These are phyloP conservation scores for Cutaneotrichosporon cutaneum DNA, from an alignment of 1,284 basidiomycete species.

Conservation along the genomic window DNA sequence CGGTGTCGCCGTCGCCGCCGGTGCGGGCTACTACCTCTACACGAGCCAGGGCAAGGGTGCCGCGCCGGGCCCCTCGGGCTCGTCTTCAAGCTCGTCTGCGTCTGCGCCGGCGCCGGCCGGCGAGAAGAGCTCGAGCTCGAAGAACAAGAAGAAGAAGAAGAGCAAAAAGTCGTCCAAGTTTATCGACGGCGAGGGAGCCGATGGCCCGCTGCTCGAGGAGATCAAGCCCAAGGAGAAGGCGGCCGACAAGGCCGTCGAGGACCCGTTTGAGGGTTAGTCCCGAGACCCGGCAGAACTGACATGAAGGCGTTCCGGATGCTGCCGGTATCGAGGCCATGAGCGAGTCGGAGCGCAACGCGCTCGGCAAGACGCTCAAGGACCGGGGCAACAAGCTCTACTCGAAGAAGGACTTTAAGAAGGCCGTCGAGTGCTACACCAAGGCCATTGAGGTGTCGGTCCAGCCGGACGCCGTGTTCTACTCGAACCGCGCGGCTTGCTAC, in stretches of 20 bases:
- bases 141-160: slow-evolving; percentile 62
- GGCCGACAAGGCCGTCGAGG: slow-evolving; percentile 34
- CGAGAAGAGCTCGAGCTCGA: slow-evolving; percentile 43
- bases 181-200: slow-evolving; percentile 51
- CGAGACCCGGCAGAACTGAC: background rate
- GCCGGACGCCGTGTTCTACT: slow-evolving; percentile 91
- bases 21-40: slow-evolving; percentile 69
- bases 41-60: slow-evolving; percentile 41
- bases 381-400: slow-evolving; percentile 89
- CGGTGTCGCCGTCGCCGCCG: slow-evolving; percentile 70
- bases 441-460: slow-evolving; percentile 82
- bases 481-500: slow-evolving; percentile 96
- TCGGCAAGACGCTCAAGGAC: slow-evolving; percentile 79
- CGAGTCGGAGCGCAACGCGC: slow-evolving; percentile 62
- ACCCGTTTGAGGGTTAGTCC: slow-evolving; percentile 49
- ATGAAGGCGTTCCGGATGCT: slow-evolving; percentile 39
- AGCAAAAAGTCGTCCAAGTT: slow-evolving; percentile 55
- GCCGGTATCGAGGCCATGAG: slow-evolving; percentile 39
- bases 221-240: slow-evolving; percentile 51
- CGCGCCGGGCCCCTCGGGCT: slow-evolving; percentile 1
- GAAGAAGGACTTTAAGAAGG: slow-evolving; percentile 70
- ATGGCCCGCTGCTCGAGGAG: slow-evolving; percentile 76
- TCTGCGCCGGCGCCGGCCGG: slow-evolving; percentile 33
- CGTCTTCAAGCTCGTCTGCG: slow-evolving; percentile 1
- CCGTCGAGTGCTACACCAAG: slow-evolving; percentile 82